Evolutionary conservation across 2,329 filamentous ascomycete species (phyloP).

Genomic region (Chrysosporium keratinophilum): DNA sequence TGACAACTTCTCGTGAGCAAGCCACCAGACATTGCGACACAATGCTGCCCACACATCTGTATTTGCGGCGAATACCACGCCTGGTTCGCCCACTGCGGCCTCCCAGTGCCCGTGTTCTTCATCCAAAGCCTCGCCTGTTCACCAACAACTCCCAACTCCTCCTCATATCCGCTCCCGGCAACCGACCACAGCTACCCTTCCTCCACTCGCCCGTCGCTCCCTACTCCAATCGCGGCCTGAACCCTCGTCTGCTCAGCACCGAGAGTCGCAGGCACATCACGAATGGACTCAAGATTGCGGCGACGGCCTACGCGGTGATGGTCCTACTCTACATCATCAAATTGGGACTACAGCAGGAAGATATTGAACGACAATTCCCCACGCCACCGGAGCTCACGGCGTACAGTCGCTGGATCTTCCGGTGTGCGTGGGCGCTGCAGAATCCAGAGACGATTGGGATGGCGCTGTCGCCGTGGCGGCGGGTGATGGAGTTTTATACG

Average conservation of each 20-base stretch:
- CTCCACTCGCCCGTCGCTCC: conserved; percentile 45
- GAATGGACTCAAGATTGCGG: conserved; percentile 57
- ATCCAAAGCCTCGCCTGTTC: conserved; percentile 41
- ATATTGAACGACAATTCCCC: conserved; percentile 63
- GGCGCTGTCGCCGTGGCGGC: conserved; percentile 56
- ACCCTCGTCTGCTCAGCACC: conserved; percentile 43
- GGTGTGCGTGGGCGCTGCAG: conserved; percentile 53
- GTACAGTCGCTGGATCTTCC: conserved; percentile 56
- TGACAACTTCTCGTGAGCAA: conserved; percentile 9
- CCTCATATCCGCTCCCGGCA: conserved; percentile 40
- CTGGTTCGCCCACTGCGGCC: conserved; percentile 30
- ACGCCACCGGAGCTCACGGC: conserved; percentile 75
- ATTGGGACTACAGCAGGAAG: conserved; percentile 61
- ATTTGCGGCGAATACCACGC: conserved; percentile 33
- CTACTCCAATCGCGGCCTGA: conserved; percentile 14
- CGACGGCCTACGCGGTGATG: conserved; percentile 60
- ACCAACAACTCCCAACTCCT: conserved; percentile 47
- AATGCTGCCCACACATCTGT: conserved; percentile 29
- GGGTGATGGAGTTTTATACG: conserved; percentile 51
- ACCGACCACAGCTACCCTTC: conserved; percentile 56
- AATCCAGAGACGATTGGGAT: conserved; percentile 46
- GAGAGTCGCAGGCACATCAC: conserved; percentile 61
- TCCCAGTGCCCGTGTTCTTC: conserved; percentile 20
- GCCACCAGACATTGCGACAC: conserved; percentile 6
- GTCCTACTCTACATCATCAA: conserved; percentile 51